Base-by-base conservation (phyloP, 179 eudicot genomes). In the Actinidia arguta region DNA sequence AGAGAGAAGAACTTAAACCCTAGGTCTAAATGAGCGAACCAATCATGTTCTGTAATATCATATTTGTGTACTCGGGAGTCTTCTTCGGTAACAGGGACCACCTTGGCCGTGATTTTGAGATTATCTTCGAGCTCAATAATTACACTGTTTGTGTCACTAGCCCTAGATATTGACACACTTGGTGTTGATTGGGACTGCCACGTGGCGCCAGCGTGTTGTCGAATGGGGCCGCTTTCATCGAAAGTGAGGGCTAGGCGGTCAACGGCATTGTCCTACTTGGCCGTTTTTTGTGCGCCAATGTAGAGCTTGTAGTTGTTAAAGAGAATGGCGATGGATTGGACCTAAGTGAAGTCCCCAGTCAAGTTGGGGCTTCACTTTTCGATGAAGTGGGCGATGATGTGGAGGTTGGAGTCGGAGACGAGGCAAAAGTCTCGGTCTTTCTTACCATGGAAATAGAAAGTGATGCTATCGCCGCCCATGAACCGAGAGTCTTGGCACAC, bases 1-100 rank as follows among this genome's bases (percentile, higher is more conserved):
- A 92, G 51, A 12, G 83, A 76, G 31, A 80, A 81, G 56, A 90
- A 92, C 80, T 85, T 89, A 70, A 92, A 90, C 13, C 88, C 87
- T 4, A 92, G n/a, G 27, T 92, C 94, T 42, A 90, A 85, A 80
- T 92, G 94, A 7, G 92, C 94, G 11, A 90, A 88, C 50, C 93
- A 87, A 50, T 92, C 92, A 1, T 90, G 90, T 2, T 82, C 70
- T 0, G 84, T 81, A 2, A 90, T 82, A 4, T 82, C 81, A 17
- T 90, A 90, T 59, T 79, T 78, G 55, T 90, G 92, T 1, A 88
- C 80, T 73, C 61, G 84, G 0, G 92, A 90, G 0, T 90, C 92
- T 20, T 87, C 56, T 1, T 61, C 73, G 13, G 88, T 84, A 25
- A 90, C 88, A 5, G 91, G 92, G 27, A 90, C 91, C 55, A 85